phyloP scores from a whole-genome alignment of 163 green algal genomes.

The Chloromonas sp. region DNA sequence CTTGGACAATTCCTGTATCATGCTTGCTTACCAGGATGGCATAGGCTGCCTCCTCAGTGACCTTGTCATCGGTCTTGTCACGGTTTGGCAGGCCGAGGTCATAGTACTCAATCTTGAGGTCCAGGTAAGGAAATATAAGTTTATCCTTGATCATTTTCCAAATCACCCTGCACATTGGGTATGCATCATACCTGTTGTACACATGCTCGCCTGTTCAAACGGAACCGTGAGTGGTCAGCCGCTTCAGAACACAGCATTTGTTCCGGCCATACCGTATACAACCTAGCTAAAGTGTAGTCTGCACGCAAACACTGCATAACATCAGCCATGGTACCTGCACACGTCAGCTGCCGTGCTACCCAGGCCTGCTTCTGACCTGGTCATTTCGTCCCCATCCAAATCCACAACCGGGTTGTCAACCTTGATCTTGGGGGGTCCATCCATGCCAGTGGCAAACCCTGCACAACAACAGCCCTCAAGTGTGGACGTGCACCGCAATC shows the following conservation, averaged over 20 bases:
- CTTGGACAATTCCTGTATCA: neutral
- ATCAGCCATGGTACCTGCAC: no score
- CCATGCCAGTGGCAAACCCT: neutral
- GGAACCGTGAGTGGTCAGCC: neutral
- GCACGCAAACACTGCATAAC: no score
- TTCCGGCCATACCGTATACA: neutral
- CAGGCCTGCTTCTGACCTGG: slow-evolving; percentile 33
- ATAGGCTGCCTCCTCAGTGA: slow-evolving; percentile 83
- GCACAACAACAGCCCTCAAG: no score
- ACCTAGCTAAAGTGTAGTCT: neutral
- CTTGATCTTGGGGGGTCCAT: slow-evolving; percentile 54
- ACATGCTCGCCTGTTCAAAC: no score
- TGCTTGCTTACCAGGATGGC: slow-evolving; percentile 66
- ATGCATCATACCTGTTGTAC: no score
- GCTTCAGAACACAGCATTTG: neutral
- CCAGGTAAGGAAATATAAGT: slow-evolving; percentile 89
- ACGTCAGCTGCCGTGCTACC: neutral
- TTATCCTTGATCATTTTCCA: slow-evolving; percentile 96
- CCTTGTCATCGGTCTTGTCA: slow-evolving; percentile 82
- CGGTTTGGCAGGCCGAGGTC: slow-evolving; percentile 83
- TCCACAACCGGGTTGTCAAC: slow-evolving; percentile 87
- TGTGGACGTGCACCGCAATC: neutral
- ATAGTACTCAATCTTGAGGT: slow-evolving; percentile 93
- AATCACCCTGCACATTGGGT: slow-evolving; percentile 71
- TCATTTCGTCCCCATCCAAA: slow-evolving; percentile 91